Evolutionary conservation across 208 protist species (phyloP), one percentile per base, ranked within the genome.

Genomic region (Leishmania braziliensis): DNA sequence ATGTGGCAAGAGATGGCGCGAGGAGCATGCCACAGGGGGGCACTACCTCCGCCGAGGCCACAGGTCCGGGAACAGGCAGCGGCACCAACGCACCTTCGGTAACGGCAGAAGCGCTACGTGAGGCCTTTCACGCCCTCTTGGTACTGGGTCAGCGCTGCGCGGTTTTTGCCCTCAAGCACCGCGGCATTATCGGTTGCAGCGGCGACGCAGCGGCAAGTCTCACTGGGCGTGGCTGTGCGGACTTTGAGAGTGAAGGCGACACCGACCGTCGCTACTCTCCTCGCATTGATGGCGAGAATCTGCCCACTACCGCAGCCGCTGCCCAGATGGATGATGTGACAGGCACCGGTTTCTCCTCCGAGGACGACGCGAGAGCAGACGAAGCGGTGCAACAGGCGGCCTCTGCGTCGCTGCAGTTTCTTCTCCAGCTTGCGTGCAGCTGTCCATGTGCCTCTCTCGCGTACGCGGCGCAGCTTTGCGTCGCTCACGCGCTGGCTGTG

Each of bases 361-460:
- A 76, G 58, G 76, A 71, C 6, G 74, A 62, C 46, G 48, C 26
- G n/a, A 51, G 20, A 23, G 58, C n/a, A 5, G 20, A 9, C 29
- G 74, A 63, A 29, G 77, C 72, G 5, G 81, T 84, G 68, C 77
- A 88, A 53, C 81, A 88, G 68, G 86, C 87, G 26, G 88, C 88
- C 26, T 78, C 81, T 5, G 77, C 84, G 8, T 29, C 90, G 18
- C 65, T 94, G 33, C 91, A 93, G 81, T 85, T 91, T 60, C 48
- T 95, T 56, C 51, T 90, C 23, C 82, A 80, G 29, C 79, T 91
- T 12, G 91, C 93, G 63, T 96, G 93, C 83, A 93, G 84, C 76
- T 96, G 91, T 75, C 93, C 93, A 58, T 94, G 90, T 71, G 80
- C 83, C 33, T 62, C 91, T 10, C 80, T 96, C 0, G 80, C 88